Base-by-base conservation (phyloP, 169 alveolate genomes). In the Theileria annulata region DNA sequence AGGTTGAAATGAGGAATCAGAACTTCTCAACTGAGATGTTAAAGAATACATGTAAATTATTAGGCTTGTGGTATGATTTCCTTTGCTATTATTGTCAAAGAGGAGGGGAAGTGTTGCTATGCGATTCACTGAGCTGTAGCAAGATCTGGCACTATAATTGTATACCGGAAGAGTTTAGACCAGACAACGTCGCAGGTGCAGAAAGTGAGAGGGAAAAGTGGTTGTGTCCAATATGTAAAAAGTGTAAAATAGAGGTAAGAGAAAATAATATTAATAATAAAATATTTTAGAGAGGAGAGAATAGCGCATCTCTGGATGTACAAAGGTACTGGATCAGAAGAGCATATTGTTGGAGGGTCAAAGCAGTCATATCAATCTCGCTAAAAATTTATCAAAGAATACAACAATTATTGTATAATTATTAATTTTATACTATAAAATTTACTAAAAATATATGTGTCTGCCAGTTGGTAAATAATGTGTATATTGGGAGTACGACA, bases 121-220 rank as follows among this genome's bases (percentile, higher is more conserved):
- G 93, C 60, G 93, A 88, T 75, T 48, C 74, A 48, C 27, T 58
- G 6, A 37, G 68, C 25, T 88, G 93, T 64, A 74, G 79, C 19
- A 75, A 79, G 42, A 88, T 82, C 19, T 88, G 93, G 93, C 93
- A 88, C 77, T 72, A 80, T 10, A 87, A 85, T 37, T 88, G 93
- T 51, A 60, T 88, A 64, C 83, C 79, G 17, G 19, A 81, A 12
- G 83, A 71, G n/a, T 68, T 21, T 6, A 33, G 28, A 71, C 71
- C 37, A 25, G 31, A 59, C 64, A 42, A 23, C 78, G 72, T 56
- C 42, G 28, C 13, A 51, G 66, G 66, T 25, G 66, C 28, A n/a
- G 35, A 19, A 48, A 73, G 60, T 35, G 17, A 68, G 30, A 2
- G 67, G 47, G 21, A 33, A 42, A 19, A 75, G 87, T 88, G 86